These are phyloP conservation scores for Cystobasidium sp. DNA, from an alignment of 1,284 basidiomycete species.

Conservation along the genomic window DNA sequence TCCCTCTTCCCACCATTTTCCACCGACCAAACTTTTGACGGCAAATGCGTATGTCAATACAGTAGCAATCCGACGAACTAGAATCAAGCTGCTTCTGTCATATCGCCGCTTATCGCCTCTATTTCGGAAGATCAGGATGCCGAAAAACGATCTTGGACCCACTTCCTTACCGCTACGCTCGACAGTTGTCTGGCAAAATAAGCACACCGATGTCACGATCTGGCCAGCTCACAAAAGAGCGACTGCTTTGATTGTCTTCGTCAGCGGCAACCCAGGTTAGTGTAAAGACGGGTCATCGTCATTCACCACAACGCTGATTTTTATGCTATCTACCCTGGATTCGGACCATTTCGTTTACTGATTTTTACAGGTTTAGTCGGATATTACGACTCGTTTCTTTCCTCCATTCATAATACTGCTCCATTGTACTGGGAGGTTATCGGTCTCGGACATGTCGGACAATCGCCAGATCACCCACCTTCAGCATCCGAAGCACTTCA, in stretches of 20 bases:
- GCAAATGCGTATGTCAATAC: too few species aligned
- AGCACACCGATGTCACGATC: slow-evolving; percentile 28
- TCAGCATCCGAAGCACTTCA: slow-evolving; percentile 5
- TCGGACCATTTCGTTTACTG: neutral
- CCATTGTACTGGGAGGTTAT: slow-evolving; percentile 23
- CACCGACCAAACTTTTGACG: too few species aligned
- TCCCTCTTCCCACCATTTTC: too few species aligned
- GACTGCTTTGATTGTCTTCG: slow-evolving; percentile 18
- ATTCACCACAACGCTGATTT: neutral
- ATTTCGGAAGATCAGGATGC: neutral
- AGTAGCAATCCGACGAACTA: too few species aligned
- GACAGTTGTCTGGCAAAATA: neutral
- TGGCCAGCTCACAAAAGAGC: slow-evolving; percentile 22
- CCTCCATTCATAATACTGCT: slow-evolving; percentile 21
- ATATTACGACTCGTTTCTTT: slow-evolving; percentile 39
- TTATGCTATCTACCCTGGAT: neutral
- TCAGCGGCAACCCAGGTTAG: slow-evolving; percentile 38
- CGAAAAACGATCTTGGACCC: neutral
- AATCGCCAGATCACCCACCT: slow-evolving; percentile 17
- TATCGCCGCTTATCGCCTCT: too few species aligned
- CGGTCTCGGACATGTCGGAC: slow-evolving; percentile 29
- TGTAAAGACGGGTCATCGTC: neutral
- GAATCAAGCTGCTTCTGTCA: too few species aligned
- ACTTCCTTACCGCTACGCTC: slow-evolving; percentile 16
- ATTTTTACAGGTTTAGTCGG: slow-evolving; percentile 15